Percentiles rank a stretch among this genome's conserved stretches.
phyloP scores from a whole-genome alignment of 495 filamentous ascomycete genomes.

The Tuber microsphaerosporum region DNA sequence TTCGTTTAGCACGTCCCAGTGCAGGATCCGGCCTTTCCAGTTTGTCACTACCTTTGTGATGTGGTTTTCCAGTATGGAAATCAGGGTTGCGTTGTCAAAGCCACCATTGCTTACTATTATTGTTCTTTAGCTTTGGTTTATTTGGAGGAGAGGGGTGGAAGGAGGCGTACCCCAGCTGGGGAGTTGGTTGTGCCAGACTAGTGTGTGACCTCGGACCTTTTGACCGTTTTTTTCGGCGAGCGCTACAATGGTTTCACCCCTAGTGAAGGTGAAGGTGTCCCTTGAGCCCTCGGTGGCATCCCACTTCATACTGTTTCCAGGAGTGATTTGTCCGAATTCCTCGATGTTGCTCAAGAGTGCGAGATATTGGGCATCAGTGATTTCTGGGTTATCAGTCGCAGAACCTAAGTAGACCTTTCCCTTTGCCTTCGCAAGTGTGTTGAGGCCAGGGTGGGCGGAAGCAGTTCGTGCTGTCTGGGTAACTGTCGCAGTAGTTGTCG shows the following conservation, averaged over 20 bases:
- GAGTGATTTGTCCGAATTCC: slow-evolving; percentile 56
- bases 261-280: slow-evolving; percentile 49
- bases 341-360: slow-evolving; percentile 47
- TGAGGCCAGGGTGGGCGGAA: slow-evolving; percentile 41
- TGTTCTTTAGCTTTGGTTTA: background rate
- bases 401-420: slow-evolving; percentile 56
- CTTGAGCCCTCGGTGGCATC: slow-evolving; percentile 48
- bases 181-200: slow-evolving; percentile 59
- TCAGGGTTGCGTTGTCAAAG: slow-evolving; percentile 52
- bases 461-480: too few relatives aligned
- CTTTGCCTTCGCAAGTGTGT: slow-evolving; percentile 51
- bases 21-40: slow-evolving; percentile 51
- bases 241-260: slow-evolving; percentile 49
- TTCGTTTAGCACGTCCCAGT: slow-evolving; percentile 64
- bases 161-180: slow-evolving; percentile 50
- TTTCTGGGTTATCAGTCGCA: slow-evolving; percentile 51
- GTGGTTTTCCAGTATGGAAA: slow-evolving; percentile 50
- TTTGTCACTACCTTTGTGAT: slow-evolving; percentile 50
- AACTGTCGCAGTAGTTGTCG: too few relatives aligned
- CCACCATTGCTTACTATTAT: slow-evolving; percentile 49
- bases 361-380: slow-evolving; percentile 50
- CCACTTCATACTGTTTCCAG: slow-evolving; percentile 56
- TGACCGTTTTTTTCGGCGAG: slow-evolving; percentile 52
- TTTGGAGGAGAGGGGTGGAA: background rate
- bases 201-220: slow-evolving; percentile 53